Evolutionary conservation across 192 early-diverging fungal genomes (phyloP).

Genomic region (Rhizophlyctis rosea): DNA sequence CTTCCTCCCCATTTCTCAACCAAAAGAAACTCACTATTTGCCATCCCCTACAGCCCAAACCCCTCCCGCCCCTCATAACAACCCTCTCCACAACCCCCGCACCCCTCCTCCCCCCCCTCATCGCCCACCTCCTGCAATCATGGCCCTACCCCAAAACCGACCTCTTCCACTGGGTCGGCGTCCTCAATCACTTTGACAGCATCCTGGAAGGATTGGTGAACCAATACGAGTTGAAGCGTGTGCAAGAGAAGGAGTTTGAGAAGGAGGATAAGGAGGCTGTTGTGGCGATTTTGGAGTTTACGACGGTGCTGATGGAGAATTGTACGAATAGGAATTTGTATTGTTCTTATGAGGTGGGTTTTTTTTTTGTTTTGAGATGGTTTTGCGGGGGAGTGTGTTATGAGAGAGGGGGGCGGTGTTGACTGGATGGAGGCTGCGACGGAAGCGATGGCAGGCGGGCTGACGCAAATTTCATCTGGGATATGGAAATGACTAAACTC

Average conservation of each 20-base stretch:
- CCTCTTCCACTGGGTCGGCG: constrained; percentile 91
- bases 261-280: constrained; percentile 48
- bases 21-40: no score
- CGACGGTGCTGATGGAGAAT: constrained; percentile 84
- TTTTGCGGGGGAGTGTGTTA: no score
- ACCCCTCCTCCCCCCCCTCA: no score
- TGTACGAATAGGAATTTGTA: constrained; percentile 94
- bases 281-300: constrained; percentile 70
- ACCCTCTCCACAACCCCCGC: no score
- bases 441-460: constrained; percentile 8
- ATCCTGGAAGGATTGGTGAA: constrained; percentile 58
- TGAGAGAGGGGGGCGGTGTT: no score
- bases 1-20: no score
- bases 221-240: constrained; percentile 17
- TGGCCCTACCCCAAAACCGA: constrained; percentile 89
- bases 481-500: neutral
- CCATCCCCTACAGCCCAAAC: no score
- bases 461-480: neutral
- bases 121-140: no score
- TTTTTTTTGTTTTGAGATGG: no score
- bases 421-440: no score
- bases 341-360: constrained; percentile 83
- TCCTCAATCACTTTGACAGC: constrained; percentile 89
- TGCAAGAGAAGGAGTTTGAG: constrained; percentile 50
- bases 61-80: no score